phyloP scores from a whole-genome alignment of 768 basidiomycete species.

The Lyophyllum shimeji region DNA sequence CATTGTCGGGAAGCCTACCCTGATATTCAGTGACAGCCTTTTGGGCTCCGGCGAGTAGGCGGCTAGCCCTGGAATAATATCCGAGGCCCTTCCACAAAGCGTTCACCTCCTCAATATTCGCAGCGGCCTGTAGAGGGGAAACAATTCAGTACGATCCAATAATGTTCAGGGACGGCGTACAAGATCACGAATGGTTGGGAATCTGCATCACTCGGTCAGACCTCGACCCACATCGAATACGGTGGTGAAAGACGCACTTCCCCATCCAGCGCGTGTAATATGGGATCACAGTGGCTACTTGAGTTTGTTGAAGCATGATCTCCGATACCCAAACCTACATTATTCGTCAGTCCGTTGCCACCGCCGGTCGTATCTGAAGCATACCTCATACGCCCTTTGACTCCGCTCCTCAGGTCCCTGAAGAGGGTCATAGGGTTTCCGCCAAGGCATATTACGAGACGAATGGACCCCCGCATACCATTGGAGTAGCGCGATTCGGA shows the following conservation, averaged over 20 bases:
- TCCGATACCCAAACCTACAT: conserved; percentile 84
- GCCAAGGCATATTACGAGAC: conserved; percentile 88
- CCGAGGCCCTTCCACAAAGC: conserved; percentile 89
- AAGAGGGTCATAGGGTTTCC: conserved; percentile 64
- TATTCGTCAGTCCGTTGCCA: background rate
- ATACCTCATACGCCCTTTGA: conserved; percentile 91
- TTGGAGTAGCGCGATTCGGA: conserved; percentile 49
- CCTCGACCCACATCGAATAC: background rate
- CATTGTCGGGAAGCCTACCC: conserved; percentile 78
- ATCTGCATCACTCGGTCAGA: conserved; percentile 41
- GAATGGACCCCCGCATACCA: conserved; percentile 77
- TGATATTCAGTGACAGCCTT: conserved; percentile 64
- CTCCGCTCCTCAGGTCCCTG: conserved; percentile 58
- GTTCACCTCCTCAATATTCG: conserved; percentile 84
- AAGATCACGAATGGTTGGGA: conserved; percentile 78
- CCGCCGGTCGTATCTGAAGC: background rate
- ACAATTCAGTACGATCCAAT: conserved; percentile 10
- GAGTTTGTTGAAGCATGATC: conserved; percentile 97
- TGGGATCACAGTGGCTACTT: conserved; percentile 89
- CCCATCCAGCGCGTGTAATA: conserved; percentile 91
- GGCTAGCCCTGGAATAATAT: conserved; percentile 85
- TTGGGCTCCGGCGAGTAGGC: conserved; percentile 81
- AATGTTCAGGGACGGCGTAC: conserved; percentile 36
- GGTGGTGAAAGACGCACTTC: conserved; percentile 45
- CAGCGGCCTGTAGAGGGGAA: conserved; percentile 46